Evolutionary conservation across 163 green algal species (phyloP), one percentile per base, ranked within the genome.

Genomic region (Chloroidium sp.): DNA sequence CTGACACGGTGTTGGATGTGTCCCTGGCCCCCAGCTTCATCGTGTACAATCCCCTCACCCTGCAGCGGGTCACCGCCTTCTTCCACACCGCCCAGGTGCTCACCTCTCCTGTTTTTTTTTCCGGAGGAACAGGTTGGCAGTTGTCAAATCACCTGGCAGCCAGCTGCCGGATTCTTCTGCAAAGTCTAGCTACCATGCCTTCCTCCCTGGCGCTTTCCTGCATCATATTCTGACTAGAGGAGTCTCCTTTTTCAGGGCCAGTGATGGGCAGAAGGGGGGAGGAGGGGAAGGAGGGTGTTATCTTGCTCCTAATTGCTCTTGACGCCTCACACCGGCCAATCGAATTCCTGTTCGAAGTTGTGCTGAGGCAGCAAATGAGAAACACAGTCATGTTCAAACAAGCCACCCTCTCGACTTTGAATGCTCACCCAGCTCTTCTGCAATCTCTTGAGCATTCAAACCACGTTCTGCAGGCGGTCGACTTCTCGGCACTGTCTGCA

Each of bases 1-100:
- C 93, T 1, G 93, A 97, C 77, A 84, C 89, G 14, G 82, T 87
- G 0, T 64, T 94, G n/a, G 62, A 81, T 10, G 79, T 94, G 2
- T 83, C 86, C 6, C 82, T 97, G 61, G 88, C 88, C 0, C 90
- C 93, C 62, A 90, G 84, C 82, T 96, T 93, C 76, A 90, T 97
- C 1, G 93, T 91, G 13, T 96, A 96, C 80, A 83, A 87, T 62
- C 80, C 81, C 3, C 82, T 84, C 1, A 88, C 90, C 1, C 36
- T 97, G 1, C 69, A 88, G 6, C 85, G 89, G 0, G 86, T 97
- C 8, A 60, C 77, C 0, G 69, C 69, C 59, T 97, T 97, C 81
- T 95, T 97, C 84, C 85, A 84, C n/a, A 81, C 87, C 0, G 86
- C 89, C 6, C 58, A 90, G 69, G 83, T 80, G 0, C 59, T 72